Evolutionary conservation across 192 early-diverging fungal species (phyloP), one percentile per base, ranked within the genome.

Genomic region (Coemansia sp.): DNA sequence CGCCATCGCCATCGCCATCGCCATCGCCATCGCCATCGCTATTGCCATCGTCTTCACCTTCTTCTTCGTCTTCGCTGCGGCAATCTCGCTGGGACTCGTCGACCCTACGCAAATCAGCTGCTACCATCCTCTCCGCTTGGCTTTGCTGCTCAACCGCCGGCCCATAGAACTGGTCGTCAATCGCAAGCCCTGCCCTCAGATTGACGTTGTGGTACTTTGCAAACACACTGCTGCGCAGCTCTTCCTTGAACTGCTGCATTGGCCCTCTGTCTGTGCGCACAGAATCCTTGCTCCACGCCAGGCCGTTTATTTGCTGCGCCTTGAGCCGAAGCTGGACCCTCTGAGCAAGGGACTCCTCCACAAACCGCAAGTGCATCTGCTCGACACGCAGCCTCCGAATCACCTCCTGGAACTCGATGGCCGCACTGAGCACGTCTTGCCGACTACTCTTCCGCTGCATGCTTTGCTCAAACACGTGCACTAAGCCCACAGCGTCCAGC

Each of bases 341-440:
- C 0, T 23, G 6, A 9, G 13, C 36, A 0, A 68, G 17, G 10
- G 34, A 4, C 1, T 60, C n/a, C 8, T 58, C 19, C 20, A 60
- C 5, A 19, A 64, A 74, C 14, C 57, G 30, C 30, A 52, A 3
- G 52, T 74, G 61, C 72, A 74, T 74, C 22, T 67, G 50, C 5
- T 59, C 31, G 9, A 74, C 42, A 0, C 72, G 72, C 23, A 27
- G 19, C 25, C 42, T n/a, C 2, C 72, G 61, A n/a, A 47, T 29
- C 23, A 55, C 22, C 22, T 29, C 17, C 40, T 55, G 50, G 10
- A 55, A 57, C 13, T 36, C 30, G 23, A 74, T 63, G 9, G 50
- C 56, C 4, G 30, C 7, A n/a, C 15, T 44, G 6, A 44, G 15
- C 15, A 17, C n/a, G 5, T 0, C 0, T 10, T 10, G 2, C 41